Evolutionary conservation across 1,284 basidiomycete genomes (phyloP), one percentile per base, ranked within the genome.

Genomic region (Rhodotorula sp.): DNA sequence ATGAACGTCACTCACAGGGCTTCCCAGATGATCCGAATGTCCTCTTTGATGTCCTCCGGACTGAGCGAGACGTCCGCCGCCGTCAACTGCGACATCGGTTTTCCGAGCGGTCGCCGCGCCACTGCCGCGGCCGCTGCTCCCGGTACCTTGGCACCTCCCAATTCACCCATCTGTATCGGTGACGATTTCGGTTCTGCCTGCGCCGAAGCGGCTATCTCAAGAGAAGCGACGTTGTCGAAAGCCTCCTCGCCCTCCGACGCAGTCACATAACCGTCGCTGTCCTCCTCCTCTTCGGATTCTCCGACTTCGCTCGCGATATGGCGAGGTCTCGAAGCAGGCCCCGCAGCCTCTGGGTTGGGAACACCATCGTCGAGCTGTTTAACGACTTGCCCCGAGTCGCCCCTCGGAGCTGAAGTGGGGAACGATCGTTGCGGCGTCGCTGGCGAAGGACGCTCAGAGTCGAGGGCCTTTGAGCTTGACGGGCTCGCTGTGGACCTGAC

Each of bases 1-100:
- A 22, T 14, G 59, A 6, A 6, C 2, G 5, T 10, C 3, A 48
- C 64, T 60, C 26, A 64, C 68, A 75, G 67, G 17, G 74, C 74
- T 49, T 75, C 73, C 74, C 74, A 75, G 10, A 75, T 53, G 60
- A 66, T 58, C 20, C 54, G 6, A 4, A 72, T 66, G 54, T 73
- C 74, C 29, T 64, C 65, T 24, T 55, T 59, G 56, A 75, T 30
- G n/a, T 73, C 74, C 1, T 57, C 67, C 17, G 67, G 65, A 1
- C 67, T 66, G 37, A 75, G 42, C 3, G 62, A 59, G 7, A 73
- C 74, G 26, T 75, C 74, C 12, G 69, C 26, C 6, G 62, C 63
- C 22, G 67, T 75, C 44, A 75, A 22, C 7, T 56, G 12, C 6
- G 60, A 24, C 2, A 73, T 63, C 22, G 71, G 60, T 53, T 75